phyloP scores from a whole-genome alignment of 2,329 filamentous ascomycete genomes.

The Claviceps sp. region DNA sequence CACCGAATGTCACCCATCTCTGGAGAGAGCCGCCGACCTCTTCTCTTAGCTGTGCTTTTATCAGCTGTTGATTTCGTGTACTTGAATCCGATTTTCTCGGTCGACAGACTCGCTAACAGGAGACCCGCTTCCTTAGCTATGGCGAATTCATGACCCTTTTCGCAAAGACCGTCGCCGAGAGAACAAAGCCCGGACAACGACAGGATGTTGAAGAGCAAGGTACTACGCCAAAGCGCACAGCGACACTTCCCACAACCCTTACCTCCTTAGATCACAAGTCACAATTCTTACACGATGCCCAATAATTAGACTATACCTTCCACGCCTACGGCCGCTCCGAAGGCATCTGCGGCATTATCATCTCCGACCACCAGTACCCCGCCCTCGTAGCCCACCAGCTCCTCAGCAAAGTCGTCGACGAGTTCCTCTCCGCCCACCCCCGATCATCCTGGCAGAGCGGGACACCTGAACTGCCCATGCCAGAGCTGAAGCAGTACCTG shows the following conservation, averaged over 20 bases:
- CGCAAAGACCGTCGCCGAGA: constrained; percentile 75
- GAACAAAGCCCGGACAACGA: constrained; percentile 66
- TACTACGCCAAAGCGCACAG: constrained; percentile 18
- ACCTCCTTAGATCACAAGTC: neutral
- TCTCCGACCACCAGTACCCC: constrained; percentile 64
- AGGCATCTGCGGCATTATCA: constrained; percentile 64
- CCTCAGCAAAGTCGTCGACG: constrained; percentile 74
- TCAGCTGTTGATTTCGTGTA: neutral
- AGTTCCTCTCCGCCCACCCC: constrained; percentile 69
- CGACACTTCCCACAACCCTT: too few species aligned
- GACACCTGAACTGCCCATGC: constrained; percentile 45
- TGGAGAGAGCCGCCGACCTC: neutral
- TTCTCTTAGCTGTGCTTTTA: neutral
- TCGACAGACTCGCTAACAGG: constrained; percentile 3
- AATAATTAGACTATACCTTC: constrained; percentile 50
- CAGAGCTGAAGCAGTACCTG: constrained; percentile 66
- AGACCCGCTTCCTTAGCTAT: constrained; percentile 21
- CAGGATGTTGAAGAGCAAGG: constrained; percentile 78
- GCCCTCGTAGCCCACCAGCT: constrained; percentile 73
- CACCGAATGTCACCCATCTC: neutral
- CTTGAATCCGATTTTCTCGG: neutral
- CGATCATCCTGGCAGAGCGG: constrained; percentile 50
- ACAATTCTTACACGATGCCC: neutral
- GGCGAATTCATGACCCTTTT: constrained; percentile 70
- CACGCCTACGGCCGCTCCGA: constrained; percentile 66